A percentile compares a stretch with the other conserved stretches of the same genome.
Evolutionary conservation across 805 yeast genomes (phyloP).

Genomic region (Saccharomycopsis sp.): DNA sequence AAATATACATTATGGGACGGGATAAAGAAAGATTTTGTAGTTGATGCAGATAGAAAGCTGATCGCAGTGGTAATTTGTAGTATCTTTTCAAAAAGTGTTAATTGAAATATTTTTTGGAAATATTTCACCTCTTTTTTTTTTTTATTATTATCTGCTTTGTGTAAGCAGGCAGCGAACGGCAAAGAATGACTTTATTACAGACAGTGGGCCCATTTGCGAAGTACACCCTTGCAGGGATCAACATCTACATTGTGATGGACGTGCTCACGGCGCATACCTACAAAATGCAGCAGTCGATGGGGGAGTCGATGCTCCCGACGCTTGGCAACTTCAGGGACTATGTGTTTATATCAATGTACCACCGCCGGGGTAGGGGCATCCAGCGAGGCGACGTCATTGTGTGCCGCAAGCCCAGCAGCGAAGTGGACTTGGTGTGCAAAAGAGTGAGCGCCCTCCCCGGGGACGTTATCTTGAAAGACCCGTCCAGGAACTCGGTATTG

Average conservation of each 20-base stretch:
- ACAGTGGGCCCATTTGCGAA: too few relatives aligned
- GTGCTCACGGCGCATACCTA: slow-evolving; percentile 55
- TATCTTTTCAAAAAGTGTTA: too few relatives aligned
- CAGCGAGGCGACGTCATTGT: slow-evolving; percentile 82
- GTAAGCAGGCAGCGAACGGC: too few relatives aligned
- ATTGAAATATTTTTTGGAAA: too few relatives aligned
- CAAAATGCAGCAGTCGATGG: slow-evolving; percentile 75
- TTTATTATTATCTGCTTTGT: too few relatives aligned
- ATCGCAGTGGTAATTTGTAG: too few relatives aligned
- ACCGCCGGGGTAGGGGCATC: slow-evolving; percentile 55
- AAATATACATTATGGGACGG: too few relatives aligned
- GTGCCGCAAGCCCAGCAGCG: slow-evolving; percentile 84
- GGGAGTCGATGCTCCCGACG: slow-evolving; percentile 95
- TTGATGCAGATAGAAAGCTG: too few relatives aligned
- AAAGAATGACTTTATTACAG: too few relatives aligned
- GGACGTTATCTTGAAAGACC: slow-evolving; percentile 73
- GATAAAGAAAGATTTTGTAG: too few relatives aligned
- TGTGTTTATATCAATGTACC: slow-evolving; percentile 63
- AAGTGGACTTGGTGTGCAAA: slow-evolving; percentile 79
- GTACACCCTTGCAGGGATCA: slow-evolving; percentile 20
- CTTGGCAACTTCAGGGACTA: slow-evolving; percentile 64
- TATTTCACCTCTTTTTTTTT: too few relatives aligned
- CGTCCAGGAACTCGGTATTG: slow-evolving; percentile 46
- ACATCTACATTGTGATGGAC: slow-evolving; percentile 38
- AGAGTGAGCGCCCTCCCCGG: slow-evolving; percentile 96